Evolutionary conservation across 1,139 yeast genomes (phyloP), one percentile per base, ranked within the genome.

Genomic region (Suhomyces yuchorum): DNA sequence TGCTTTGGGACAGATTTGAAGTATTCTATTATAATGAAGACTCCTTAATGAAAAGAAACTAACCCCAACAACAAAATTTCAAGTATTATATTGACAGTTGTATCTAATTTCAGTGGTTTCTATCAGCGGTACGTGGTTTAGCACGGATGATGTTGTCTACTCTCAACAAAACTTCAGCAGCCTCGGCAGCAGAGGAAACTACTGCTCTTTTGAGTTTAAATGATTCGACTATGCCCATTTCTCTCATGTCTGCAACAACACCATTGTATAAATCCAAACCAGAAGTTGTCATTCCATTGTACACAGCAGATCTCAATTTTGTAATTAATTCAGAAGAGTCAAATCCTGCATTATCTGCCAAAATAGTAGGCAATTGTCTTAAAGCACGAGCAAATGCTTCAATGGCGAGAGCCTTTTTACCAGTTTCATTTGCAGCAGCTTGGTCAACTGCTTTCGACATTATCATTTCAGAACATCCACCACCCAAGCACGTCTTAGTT

Each of bases 361-460:
- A 78, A 54, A 93, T 91, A 2, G 96, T 91, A 48, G 99, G 99
- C 55, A 93, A 78, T 70, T 92, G 97, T 68, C 98, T 85, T 61
- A 93, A 78, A 4, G 98, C 98, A 55, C 86, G 83, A 19, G 96
- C 97, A 72, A 89, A 93, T 0, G 97, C 85, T 69, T 93, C 99
- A 51, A 95, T 84, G 1, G 99, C 99, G 52, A 93, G 76, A 0
- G 97, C 87, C 64, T 89, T 89, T 73, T 95, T 93, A 56, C 99
- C 99, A 30, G 88, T 86, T 57, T 87, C 93, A 62, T 89, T 91
- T 60, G 95, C 96, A 22, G 98, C 97, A 43, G 86, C 89, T 55
- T 89, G 91, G 58, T 95, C 99, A 33, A 93, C 98, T 6, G 99
- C 97, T 68, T 89, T 90, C 11, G 97, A 87, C 99, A 93, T 93